Percentiles rank a stretch among this genome's conserved stretches.
Evolutionary conservation across 192 early-diverging fungal genomes (phyloP).

Genomic region (Phycomyces nitens): DNA sequence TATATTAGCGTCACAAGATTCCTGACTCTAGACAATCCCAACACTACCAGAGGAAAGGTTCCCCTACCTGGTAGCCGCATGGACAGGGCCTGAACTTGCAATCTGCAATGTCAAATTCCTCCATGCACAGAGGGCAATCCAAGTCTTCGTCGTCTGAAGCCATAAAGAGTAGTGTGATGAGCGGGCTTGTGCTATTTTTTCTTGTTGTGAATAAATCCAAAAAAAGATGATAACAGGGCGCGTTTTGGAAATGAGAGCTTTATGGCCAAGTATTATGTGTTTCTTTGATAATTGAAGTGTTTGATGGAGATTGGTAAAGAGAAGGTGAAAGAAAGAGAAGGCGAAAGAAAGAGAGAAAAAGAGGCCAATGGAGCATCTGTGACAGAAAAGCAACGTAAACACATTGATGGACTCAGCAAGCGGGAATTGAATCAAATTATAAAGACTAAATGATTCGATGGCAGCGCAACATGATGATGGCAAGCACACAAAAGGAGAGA

Average conservation of each 20-base stretch:
- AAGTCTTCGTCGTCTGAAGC: slow-evolving; percentile 82
- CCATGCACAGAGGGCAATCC: slow-evolving; percentile 98
- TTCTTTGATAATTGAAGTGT: too few species aligned
- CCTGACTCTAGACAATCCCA: background rate
- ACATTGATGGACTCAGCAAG: background rate
- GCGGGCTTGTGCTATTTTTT: too few species aligned
- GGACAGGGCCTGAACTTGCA: slow-evolving; percentile 96
- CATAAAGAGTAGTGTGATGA: slow-evolving; percentile 22
- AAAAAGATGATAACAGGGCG: background rate
- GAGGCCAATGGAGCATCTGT: background rate
- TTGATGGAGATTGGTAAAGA: background rate
- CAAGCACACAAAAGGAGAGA: too few species aligned
- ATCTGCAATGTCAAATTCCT: slow-evolving; percentile 96
- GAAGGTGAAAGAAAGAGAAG: background rate
- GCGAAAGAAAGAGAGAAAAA: background rate
- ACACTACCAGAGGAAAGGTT: background rate
- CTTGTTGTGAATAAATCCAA: background rate
- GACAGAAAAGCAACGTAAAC: slow-evolving; percentile 5
- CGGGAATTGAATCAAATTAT: background rate
- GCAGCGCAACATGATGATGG: too few species aligned
- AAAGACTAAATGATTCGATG: too few species aligned
- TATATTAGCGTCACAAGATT: too few species aligned
- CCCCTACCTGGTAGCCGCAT: slow-evolving; percentile 91
- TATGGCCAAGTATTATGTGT: too few species aligned
- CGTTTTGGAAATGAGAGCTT: too few species aligned